Base-by-base conservation (phyloP, 2,329 filamentous ascomycete genomes). In the Amylocarpus encephaloides region DNA sequence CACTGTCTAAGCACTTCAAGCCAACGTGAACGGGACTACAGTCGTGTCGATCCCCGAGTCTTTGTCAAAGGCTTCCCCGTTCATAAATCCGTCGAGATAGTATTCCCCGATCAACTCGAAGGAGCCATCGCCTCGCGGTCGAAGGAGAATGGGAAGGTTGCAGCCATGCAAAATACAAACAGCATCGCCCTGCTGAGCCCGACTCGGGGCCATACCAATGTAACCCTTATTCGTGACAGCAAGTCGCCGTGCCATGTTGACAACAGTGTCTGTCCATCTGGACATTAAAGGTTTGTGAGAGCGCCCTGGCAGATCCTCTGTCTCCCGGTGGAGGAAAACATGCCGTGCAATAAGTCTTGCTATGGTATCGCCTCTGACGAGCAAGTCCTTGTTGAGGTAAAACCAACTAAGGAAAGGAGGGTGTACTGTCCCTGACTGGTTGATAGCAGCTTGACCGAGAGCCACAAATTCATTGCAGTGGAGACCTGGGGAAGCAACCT, bases 61-160 rank as follows among this genome's bases (percentile, higher is more conserved):
- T 12, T 30, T 15, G 42, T 29, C 30, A 29, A 52, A 43, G 5
- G 43, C 43, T 46, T 64, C 58, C 11, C 60, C 62, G 34, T 63
- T 57, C 53, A 60, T 59, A 6, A 63, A 46, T 9, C 60, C 58
- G 44, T 63, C 55, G 1, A 62, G 43, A 51, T 63, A 63, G 34
- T 53, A 57, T 41, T 62, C 60, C 4, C 62, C 60, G 12, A 63
- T n/a, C 19, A 64, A 58, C 15, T 52, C 44, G 42, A 48, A 63
- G 16, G 30, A 34, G 13, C 49, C 51, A 15, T 49, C 46, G 1
- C 34, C 30, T 3, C 43, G 48, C 15, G 56, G 11, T 33, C 45
- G 29, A 19, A 54, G 32, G 7, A 54, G n/a, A 11, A 54, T 45
- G 12, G 49, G 49, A n/a, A 54, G 34, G 40, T 32, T 46, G 35